phyloP scores from a whole-genome alignment of 257 asterid species.

The Apocynum venetum region DNA sequence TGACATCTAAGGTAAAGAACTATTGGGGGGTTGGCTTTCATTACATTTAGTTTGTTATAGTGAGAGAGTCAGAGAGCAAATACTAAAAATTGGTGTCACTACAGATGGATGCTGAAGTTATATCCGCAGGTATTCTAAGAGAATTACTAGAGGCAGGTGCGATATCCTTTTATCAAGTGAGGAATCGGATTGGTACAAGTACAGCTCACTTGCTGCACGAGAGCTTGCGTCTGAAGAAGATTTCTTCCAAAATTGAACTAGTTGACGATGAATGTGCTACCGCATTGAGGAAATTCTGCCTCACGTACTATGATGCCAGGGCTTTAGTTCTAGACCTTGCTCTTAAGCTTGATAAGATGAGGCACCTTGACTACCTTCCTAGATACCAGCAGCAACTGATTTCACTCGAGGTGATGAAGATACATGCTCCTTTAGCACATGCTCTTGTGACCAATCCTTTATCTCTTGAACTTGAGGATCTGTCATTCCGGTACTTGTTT shows the following conservation, averaged over 20 bases:
- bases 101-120: constrained; percentile 97
- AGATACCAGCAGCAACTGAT: constrained; percentile 75
- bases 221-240: constrained; percentile 62
- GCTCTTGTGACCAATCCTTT: constrained; percentile 61
- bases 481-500: constrained; percentile 75
- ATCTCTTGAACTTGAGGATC: constrained; percentile 83
- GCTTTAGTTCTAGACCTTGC: constrained; percentile 80
- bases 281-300: constrained; percentile 76
- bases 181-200: constrained; percentile 52
- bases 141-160: constrained; percentile 65
- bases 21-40: background rate
- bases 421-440: constrained; percentile 90
- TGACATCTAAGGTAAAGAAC: background rate
- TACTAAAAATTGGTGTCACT: constrained; percentile 11
- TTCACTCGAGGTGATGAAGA: constrained; percentile 76
- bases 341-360: constrained; percentile 79
- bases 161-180: constrained; percentile 53
- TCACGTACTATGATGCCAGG: constrained; percentile 78
- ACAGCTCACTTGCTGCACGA: constrained; percentile 86
- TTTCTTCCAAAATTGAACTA: constrained; percentile 57
- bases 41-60: background rate
- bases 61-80: background rate
- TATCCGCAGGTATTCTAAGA: constrained; percentile 74
- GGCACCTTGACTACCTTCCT: constrained; percentile 75
- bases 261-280: constrained; percentile 66